Conservation (phyloP, 768 basidiomycete genomes). For the Ramaria rubella region DNA sequence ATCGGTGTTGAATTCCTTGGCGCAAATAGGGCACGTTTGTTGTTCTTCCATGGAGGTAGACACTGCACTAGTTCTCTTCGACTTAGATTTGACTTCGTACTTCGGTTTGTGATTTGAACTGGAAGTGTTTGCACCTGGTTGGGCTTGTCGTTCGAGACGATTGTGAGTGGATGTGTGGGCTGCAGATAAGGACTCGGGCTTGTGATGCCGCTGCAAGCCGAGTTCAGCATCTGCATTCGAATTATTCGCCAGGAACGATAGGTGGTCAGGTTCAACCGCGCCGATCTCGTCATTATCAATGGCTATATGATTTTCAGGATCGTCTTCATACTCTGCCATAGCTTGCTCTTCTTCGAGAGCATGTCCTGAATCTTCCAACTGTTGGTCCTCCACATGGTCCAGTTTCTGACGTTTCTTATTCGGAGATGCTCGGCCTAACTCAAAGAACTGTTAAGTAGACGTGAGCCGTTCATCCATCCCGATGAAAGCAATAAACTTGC, state of each 20-base stretch:
- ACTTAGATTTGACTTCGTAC: not conserved
- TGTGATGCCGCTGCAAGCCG: too few relatives aligned
- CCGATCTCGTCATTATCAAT: not conserved
- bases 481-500: conserved; percentile 30
- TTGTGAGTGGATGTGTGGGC: too few relatives aligned
- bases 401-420: conserved; percentile 36
- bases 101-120: not conserved
- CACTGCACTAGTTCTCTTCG: not conserved
- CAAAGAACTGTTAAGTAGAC: conserved; percentile 47
- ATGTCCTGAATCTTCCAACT: not conserved
- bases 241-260: too few relatives aligned
- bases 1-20: conserved; percentile 52
- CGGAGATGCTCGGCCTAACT: conserved; percentile 27
- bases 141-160: too few relatives aligned
- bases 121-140: not conserved
- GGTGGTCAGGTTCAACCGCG: not conserved
- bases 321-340: conserved; percentile 11
- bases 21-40: conserved; percentile 71
- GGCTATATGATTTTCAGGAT: not conserved
- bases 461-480: not conserved
- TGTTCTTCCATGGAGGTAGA: conserved; percentile 5
- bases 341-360: conserved; percentile 6
- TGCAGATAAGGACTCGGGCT: too few relatives aligned
- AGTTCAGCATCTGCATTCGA: too few relatives aligned
- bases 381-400: not conserved